phyloP scores from a whole-genome alignment of 2,329 filamentous ascomycete genomes.

The Talaromyces pinophilus region DNA sequence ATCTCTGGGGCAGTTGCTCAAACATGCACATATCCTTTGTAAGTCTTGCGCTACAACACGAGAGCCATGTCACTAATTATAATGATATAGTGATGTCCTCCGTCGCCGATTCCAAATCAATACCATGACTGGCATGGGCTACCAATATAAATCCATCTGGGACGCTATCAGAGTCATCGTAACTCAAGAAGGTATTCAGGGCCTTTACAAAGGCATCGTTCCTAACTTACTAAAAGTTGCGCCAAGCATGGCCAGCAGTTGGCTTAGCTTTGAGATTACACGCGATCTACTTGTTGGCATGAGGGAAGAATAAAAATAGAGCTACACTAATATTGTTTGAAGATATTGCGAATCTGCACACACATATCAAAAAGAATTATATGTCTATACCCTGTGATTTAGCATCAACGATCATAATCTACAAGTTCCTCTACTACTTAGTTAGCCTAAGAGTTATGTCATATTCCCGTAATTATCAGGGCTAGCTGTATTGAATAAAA shows the following conservation, averaged over 20 bases:
- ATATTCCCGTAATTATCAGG: not conserved
- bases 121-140: constrained; percentile 98
- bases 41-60: constrained; percentile 41
- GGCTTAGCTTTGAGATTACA: constrained; percentile 94
- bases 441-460: not conserved
- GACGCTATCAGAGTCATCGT: constrained; percentile 84
- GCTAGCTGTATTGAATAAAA: not conserved
- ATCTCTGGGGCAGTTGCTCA: constrained; percentile 96
- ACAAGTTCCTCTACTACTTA: not conserved
- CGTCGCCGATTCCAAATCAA: constrained; percentile 97
- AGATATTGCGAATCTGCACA: not conserved
- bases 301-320: constrained; percentile 29
- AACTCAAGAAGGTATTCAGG: constrained; percentile 76
- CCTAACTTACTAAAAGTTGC: constrained; percentile 96
- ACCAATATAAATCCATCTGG: constrained; percentile 83
- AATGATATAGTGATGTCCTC: constrained; percentile 71
- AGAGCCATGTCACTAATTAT: constrained; percentile 19
- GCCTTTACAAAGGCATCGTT: constrained; percentile 93
- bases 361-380: not conserved
- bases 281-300: constrained; percentile 77
- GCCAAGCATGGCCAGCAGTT: constrained; percentile 97
- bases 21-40: constrained; percentile 98
- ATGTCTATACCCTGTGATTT: constrained; percentile 3
- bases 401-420: not conserved
- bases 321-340: not conserved